phyloP scores from a whole-genome alignment of 2,329 filamentous ascomycete genomes.

The Aureobasidium melanogenum region DNA sequence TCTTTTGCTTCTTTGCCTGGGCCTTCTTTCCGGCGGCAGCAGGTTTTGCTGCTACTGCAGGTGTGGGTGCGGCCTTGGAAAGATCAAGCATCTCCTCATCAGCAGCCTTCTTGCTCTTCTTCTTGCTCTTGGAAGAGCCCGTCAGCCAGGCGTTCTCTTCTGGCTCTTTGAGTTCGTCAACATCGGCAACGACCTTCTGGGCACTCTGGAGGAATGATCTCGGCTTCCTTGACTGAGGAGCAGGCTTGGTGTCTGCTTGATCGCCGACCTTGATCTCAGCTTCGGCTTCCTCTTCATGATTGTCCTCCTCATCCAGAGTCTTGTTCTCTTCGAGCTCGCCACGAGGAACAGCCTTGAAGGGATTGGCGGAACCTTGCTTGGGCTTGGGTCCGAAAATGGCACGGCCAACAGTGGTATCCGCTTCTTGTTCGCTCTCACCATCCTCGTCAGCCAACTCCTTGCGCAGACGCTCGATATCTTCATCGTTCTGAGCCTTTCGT shows the following conservation, averaged over 20 bases:
- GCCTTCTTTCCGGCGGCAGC: background rate
- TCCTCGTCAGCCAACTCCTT: slow-evolving; percentile 59
- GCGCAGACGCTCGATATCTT: slow-evolving; percentile 50
- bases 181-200: slow-evolving; percentile 6
- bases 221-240: slow-evolving; percentile 14
- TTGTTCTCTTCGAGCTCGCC: slow-evolving; percentile 55
- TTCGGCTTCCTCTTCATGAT: slow-evolving; percentile 19
- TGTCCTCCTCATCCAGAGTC: slow-evolving; percentile 38
- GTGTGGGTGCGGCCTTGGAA: slow-evolving; percentile 9
- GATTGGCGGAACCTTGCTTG: slow-evolving; percentile 24
- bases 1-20: slow-evolving; percentile 1
- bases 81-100: slow-evolving; percentile 16
- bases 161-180: background rate
- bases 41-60: background rate
- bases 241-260: slow-evolving; percentile 13
- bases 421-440: slow-evolving; percentile 44
- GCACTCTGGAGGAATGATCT: slow-evolving; percentile 18
- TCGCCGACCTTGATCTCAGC: slow-evolving; percentile 30
- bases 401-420: slow-evolving; percentile 57
- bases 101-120: slow-evolving; percentile 9
- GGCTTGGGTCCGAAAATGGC: slow-evolving; percentile 54
- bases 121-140: slow-evolving; percentile 18
- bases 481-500: slow-evolving; percentile 71
- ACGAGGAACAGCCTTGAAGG: slow-evolving; percentile 21
- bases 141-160: slow-evolving; percentile 18